Percentiles rank a stretch among this genome's conserved stretches.
phyloP scores from a whole-genome alignment of 306 rosid genomes.

The Prunus kanzakura region DNA sequence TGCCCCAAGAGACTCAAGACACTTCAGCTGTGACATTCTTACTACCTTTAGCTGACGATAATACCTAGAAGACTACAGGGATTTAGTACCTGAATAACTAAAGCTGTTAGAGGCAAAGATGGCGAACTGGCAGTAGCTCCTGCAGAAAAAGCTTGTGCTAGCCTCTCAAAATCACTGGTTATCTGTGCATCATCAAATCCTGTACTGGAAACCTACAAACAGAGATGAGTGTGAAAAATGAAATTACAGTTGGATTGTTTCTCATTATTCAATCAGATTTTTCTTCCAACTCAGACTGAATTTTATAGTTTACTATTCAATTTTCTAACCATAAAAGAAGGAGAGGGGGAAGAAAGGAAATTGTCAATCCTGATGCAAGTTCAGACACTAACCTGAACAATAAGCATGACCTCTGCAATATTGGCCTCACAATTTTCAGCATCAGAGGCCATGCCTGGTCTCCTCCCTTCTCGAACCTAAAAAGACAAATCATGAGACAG shows the following conservation, averaged over 20 bases:
- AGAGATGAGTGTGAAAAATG: neutral
- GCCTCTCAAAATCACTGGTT: constrained; percentile 62
- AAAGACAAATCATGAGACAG: constrained; percentile 10
- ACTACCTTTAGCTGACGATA: neutral
- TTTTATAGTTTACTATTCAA: constrained; percentile 12
- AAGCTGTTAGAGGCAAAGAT: constrained; percentile 68
- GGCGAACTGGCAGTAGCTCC: constrained; percentile 60
- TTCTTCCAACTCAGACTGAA: constrained; percentile 8
- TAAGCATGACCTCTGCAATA: constrained; percentile 84
- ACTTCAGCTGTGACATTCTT: neutral
- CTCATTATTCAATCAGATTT: constrained; percentile 2
- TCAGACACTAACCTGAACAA: constrained; percentile 58
- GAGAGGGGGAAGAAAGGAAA: neutral
- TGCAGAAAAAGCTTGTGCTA: constrained; percentile 58
- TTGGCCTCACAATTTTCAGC: constrained; percentile 42
- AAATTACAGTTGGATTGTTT: neutral
- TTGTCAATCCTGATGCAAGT: neutral
- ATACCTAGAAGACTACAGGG: constrained; percentile 3
- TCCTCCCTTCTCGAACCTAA: constrained; percentile 95
- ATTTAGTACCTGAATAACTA: constrained; percentile 76
- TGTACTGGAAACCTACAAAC: constrained; percentile 61
- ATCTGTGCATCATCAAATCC: constrained; percentile 60
- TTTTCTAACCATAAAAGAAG: constrained; percentile 7
- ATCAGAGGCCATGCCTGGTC: constrained; percentile 43
- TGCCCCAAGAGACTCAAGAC: neutral